Evolutionary conservation across 768 basidiomycete species (phyloP).

Genomic region (Cyathus striatus): DNA sequence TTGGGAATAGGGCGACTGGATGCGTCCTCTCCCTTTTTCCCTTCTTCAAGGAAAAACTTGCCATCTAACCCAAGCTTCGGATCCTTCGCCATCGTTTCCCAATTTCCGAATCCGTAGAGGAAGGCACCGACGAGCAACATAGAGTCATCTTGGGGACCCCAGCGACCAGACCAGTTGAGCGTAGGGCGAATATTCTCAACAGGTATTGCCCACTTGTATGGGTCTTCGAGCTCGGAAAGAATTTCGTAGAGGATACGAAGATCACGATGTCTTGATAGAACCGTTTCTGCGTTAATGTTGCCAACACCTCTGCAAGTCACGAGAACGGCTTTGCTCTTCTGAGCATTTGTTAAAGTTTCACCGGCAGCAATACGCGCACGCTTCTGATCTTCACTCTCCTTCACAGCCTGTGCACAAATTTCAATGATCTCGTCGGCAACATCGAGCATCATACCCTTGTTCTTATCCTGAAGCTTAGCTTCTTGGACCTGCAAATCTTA

Average conservation of each 20-base stretch:
- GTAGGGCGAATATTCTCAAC: constrained; percentile 92
- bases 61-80: constrained; percentile 73
- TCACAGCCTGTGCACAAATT: constrained; percentile 77
- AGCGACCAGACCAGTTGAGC: constrained; percentile 94
- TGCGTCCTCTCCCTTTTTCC: constrained; percentile 88
- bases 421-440: constrained; percentile 91
- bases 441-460: constrained; percentile 86
- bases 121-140: constrained; percentile 93
- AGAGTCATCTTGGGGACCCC: constrained; percentile 89
- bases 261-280: constrained; percentile 84
- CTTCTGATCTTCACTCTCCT: constrained; percentile 79
- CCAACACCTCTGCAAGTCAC: constrained; percentile 85
- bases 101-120: constrained; percentile 91
- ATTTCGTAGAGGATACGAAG: constrained; percentile 84
- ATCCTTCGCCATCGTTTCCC: constrained; percentile 95
- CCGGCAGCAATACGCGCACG: constrained; percentile 71
- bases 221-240: constrained; percentile 66
- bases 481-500: constrained; percentile 63
- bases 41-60: constrained; percentile 98
- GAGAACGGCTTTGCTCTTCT: constrained; percentile 96
- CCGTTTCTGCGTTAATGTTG: constrained; percentile 97
- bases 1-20: constrained; percentile 89
- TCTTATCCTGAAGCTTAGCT: constrained; percentile 89
- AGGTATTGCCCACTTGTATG: constrained; percentile 83
- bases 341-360: constrained; percentile 85